These are phyloP conservation scores for Kodamaea sp. DNA, from an alignment of 1,139 yeast species.

Conservation along the genomic window DNA sequence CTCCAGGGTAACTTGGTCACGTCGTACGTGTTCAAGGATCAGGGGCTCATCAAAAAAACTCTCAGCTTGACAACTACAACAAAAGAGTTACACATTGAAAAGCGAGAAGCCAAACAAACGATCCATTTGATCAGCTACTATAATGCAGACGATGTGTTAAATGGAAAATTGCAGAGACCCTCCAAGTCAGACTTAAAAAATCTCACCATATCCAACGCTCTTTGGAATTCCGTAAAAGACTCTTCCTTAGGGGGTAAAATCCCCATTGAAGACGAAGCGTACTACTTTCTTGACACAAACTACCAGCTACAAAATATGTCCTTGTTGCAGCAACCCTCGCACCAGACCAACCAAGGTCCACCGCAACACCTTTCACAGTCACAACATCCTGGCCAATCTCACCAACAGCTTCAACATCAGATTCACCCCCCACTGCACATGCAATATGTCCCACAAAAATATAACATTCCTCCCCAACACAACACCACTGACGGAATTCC, in stretches of 20 bases:
- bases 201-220: conserved; percentile 53
- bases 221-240: conserved; percentile 63
- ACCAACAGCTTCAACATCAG: conserved; percentile 10
- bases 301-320: conserved; percentile 48
- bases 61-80: conserved; percentile 55
- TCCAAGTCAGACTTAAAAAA: conserved; percentile 55
- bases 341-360: conserved; percentile 6
- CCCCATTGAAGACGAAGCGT: conserved; percentile 53
- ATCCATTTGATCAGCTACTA: conserved; percentile 82
- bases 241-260: conserved; percentile 59
- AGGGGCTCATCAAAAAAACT: conserved; percentile 82
- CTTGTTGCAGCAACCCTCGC: conserved; percentile 22
- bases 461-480: conserved; percentile 2
- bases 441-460: conserved; percentile 12
- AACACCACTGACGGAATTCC: conserved; percentile 6
- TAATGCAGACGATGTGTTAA: conserved; percentile 68
- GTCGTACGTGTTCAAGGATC: conserved; percentile 68
- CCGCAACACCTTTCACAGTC: too few species aligned
- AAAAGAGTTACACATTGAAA: conserved; percentile 36
- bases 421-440: conserved; percentile 8
- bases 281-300: conserved; percentile 50
- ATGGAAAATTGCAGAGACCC: conserved; percentile 60
- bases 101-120: conserved; percentile 42
- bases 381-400: conserved; percentile 14
- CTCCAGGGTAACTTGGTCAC: conserved; percentile 36